A percentile compares a stretch with the other conserved stretches of the same genome.
These are phyloP conservation scores for Aschersonia sp. DNA, from an alignment of 2,329 filamentous ascomycete species.

Conservation along the genomic window DNA sequence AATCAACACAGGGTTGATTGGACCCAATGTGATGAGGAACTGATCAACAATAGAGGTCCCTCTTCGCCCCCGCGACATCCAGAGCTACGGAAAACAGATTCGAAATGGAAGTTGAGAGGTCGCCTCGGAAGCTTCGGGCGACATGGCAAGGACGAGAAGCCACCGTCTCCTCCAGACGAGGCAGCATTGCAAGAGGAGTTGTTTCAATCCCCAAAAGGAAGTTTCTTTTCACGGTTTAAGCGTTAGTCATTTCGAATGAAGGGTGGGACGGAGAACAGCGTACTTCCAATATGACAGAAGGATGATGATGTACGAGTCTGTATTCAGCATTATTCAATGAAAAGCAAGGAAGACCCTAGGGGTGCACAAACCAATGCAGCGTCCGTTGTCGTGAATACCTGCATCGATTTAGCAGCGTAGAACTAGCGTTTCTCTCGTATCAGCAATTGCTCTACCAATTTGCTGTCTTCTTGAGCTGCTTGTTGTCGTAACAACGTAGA, in stretches of 20 bases:
- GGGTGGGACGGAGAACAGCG: background rate
- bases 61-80: conserved; percentile 6
- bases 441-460: conserved; percentile 34
- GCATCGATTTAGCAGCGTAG: no score
- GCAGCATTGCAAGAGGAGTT: conserved; percentile 7
- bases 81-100: conserved; percentile 29
- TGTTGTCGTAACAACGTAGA: conserved; percentile 27
- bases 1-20: conserved; percentile 36
- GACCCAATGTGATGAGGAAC: conserved; percentile 40
- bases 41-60: background rate
- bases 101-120: conserved; percentile 32
- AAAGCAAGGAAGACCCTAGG: no score
- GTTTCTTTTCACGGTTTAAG: conserved; percentile 30
- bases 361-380: no score
- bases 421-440: conserved; percentile 23
- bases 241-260: conserved; percentile 13
- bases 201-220: conserved; percentile 18
- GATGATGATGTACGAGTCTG: no score
- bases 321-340: no score
- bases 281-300: background rate
- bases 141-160: conserved; percentile 13
- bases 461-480: conserved; percentile 29
- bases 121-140: conserved; percentile 21
- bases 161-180: conserved; percentile 4
- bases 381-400: no score